phyloP scores from a whole-genome alignment of 1,139 yeast species.

The Hanseniaspora gamundiae region DNA sequence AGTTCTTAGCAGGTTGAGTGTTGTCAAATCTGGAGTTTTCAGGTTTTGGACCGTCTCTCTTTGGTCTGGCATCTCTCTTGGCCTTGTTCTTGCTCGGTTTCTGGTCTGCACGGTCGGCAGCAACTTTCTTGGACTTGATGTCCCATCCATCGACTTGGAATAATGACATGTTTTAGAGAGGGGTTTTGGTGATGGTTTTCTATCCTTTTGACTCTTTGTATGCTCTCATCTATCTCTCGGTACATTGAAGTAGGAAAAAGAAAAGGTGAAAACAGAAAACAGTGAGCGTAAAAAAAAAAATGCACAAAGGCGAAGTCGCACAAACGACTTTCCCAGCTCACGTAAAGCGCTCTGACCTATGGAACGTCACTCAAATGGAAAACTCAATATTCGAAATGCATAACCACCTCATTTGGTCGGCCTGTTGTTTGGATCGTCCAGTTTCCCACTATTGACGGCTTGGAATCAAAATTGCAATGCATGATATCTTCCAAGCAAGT shows the following conservation, averaged over 20 bases:
- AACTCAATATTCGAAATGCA: not conserved
- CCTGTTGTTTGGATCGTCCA: not conserved
- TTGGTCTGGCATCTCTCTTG: conserved; percentile 23
- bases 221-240: not conserved
- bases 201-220: too few relatives aligned
- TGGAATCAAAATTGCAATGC: not conserved
- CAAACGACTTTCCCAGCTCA: too few relatives aligned
- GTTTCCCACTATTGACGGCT: not conserved
- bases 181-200: too few relatives aligned
- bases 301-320: not conserved
- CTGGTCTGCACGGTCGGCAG: conserved; percentile 30
- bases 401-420: not conserved
- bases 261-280: not conserved
- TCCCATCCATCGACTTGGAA: conserved; percentile 82
- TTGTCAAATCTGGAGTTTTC: too few relatives aligned
- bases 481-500: not conserved
- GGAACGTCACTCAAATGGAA: too few relatives aligned
- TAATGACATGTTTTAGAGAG: conserved; percentile 39
- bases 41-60: conserved; percentile 7
- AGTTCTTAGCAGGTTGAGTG: too few relatives aligned
- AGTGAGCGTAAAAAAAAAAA: not conserved
- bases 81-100: conserved; percentile 27
- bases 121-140: conserved; percentile 42
- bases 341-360: too few relatives aligned
- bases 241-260: not conserved